Percentiles rank a stretch among this genome's conserved stretches.
Conservation (phyloP, 176 grass and related monocot species). For the Saccharum spontaneum region DNA sequence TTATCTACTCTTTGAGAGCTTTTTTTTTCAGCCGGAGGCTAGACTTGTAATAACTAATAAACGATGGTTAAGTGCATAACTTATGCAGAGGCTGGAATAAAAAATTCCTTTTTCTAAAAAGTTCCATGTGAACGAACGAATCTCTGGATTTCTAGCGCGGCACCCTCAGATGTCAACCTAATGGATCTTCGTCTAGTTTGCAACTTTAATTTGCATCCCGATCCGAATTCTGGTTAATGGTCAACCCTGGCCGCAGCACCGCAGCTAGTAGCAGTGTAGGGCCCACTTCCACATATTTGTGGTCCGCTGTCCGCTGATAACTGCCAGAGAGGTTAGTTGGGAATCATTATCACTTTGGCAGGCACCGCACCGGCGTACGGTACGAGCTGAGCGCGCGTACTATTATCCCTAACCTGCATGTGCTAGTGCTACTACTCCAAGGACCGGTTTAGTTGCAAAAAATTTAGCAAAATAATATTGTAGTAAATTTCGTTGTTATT, state of each 20-base stretch:
- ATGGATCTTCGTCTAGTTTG: neutral
- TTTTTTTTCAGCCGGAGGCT: no score
- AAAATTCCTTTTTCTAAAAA: no score
- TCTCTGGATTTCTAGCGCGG: no score
- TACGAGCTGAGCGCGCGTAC: neutral
- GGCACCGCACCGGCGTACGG: neutral
- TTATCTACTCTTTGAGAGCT: no score
- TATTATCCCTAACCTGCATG: neutral
- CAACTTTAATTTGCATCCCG: neutral
- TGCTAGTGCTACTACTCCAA: neutral
- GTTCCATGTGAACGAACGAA: no score
- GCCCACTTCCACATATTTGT: neutral
- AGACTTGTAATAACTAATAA: no score
- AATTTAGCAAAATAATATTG: no score
- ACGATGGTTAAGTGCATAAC: no score
- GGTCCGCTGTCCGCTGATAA: neutral
- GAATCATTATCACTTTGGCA: neutral
- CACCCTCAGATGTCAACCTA: no score
- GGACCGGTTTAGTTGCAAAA: no score
- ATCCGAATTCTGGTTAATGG: neutral
- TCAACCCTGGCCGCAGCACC: neutral
- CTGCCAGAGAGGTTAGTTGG: neutral
- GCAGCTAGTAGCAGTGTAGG: neutral
- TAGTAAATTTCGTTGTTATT: no score
- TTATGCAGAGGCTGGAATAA: no score